Evolutionary conservation across 257 asterid genomes (phyloP).

Genomic region (Capsicum pubescens): DNA sequence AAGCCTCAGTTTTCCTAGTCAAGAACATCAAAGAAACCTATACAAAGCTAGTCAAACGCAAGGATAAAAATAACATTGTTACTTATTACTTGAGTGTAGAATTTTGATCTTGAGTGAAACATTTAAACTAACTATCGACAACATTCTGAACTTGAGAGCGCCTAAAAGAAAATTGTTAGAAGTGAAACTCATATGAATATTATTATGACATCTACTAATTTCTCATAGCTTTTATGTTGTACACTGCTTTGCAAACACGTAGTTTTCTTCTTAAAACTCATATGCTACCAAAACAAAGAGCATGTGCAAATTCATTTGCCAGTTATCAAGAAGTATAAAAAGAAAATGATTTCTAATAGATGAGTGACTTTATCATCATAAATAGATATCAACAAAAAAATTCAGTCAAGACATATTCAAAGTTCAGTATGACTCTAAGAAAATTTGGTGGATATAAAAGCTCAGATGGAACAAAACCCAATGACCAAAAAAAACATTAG

Average conservation of each 20-base stretch:
- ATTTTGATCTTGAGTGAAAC: no score
- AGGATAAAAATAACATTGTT: no score
- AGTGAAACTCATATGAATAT: neutral
- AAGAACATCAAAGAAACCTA: no score
- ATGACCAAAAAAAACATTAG: no score
- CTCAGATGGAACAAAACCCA: neutral
- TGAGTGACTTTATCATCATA: neutral
- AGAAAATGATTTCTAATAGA: neutral
- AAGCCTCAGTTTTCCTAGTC: no score
- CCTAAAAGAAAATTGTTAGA: neutral
- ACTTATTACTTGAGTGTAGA: no score
- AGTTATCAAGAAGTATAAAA: neutral
- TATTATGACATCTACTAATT: neutral
- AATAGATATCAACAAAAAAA: neutral
- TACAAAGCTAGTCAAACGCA: no score
- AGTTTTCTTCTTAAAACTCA: slow-evolving; percentile 18
- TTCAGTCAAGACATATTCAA: neutral
- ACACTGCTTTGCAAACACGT: neutral
- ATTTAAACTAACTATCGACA: no score
- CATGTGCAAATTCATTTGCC: neutral
- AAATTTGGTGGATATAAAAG: no score
- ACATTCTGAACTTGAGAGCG: no score
- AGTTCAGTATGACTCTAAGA: neutral
- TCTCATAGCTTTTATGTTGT: neutral
- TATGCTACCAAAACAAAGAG: neutral